Percentiles rank a stretch among this genome's conserved stretches.
Conservation (phyloP, 78 protist genomes). For the Protostelium mycophagum region DNA sequence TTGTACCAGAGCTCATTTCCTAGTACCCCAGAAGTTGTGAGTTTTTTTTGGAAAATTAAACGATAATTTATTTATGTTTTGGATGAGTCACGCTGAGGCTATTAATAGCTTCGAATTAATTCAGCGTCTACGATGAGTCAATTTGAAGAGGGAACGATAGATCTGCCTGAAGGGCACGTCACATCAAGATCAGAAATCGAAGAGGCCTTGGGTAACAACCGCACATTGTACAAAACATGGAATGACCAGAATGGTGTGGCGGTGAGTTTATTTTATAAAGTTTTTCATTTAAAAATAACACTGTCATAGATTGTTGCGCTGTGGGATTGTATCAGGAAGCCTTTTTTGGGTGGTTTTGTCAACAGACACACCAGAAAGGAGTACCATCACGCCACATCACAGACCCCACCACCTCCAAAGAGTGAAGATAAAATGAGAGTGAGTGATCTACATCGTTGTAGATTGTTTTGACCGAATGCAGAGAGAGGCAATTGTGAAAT, state of each 20-base stretch:
- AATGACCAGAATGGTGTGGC: neutral
- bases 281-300: neutral
- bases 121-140: neutral
- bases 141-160: neutral
- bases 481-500: neutral
- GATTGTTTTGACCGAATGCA: neutral
- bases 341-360: neutral
- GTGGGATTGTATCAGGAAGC: neutral
- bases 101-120: too few relatives aligned
- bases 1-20: too few relatives aligned
- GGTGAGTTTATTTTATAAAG: too few relatives aligned
- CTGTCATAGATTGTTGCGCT: neutral
- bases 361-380: neutral
- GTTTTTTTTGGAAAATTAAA: too few relatives aligned
- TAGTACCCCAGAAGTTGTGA: too few relatives aligned
- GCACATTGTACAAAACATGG: neutral
- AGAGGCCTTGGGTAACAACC: neutral
- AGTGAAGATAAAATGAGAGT: neutral
- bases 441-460: neutral
- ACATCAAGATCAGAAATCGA: neutral
- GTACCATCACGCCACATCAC: neutral
- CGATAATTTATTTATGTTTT: too few relatives aligned
- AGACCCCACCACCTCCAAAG: neutral
- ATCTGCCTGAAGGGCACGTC: neutral
- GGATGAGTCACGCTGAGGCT: too few relatives aligned